Percentiles rank a stretch among this genome's conserved stretches.
Conservation (phyloP, 768 basidiomycete species). For the Sarcodon aspratus region DNA sequence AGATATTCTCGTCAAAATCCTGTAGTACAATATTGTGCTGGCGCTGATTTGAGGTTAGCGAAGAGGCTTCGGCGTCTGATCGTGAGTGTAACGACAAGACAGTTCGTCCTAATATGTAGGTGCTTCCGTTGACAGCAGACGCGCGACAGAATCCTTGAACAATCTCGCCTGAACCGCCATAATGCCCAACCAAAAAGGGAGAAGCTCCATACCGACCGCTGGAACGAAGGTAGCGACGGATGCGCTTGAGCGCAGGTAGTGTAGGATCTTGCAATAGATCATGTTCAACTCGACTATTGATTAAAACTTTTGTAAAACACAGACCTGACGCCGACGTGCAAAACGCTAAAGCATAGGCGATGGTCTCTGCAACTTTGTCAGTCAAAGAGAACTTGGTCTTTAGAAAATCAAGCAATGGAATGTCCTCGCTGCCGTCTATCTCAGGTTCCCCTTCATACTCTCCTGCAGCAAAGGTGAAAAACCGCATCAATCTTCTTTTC, state of each 20-base stretch:
- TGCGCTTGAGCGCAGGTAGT: conserved; percentile 50
- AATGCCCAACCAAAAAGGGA: conserved; percentile 89
- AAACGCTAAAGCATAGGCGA: conserved; percentile 73
- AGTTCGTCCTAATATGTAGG: conserved; percentile 58
- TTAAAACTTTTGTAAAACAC: conserved; percentile 5
- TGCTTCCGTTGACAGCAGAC: conserved; percentile 68
- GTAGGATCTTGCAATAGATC: conserved; percentile 43
- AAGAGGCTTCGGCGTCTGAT: conserved; percentile 1
- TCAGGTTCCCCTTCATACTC: conserved; percentile 61
- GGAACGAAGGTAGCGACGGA: conserved; percentile 66
- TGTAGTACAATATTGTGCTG: conserved; percentile 39
- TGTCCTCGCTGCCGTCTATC: conserved; percentile 40
- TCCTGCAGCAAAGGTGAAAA: conserved; percentile 69
- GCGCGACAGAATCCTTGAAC: conserved; percentile 86
- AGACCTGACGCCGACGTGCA: conserved; percentile 49
- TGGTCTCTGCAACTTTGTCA: conserved; percentile 40
- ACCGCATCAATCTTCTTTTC: conserved; percentile 88
- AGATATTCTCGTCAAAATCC: conserved; percentile 49
- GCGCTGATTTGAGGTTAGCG: not conserved
- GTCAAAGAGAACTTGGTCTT: conserved; percentile 50
- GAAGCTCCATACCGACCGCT: conserved; percentile 80
- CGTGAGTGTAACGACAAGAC: conserved; percentile 13
- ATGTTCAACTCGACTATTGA: not conserved
- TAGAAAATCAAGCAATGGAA: conserved; percentile 57
- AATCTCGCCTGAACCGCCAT: conserved; percentile 88